These are phyloP conservation scores for Protea cynaroides DNA, from an alignment of 164 flowering plant genomes.

Conservation along the genomic window DNA sequence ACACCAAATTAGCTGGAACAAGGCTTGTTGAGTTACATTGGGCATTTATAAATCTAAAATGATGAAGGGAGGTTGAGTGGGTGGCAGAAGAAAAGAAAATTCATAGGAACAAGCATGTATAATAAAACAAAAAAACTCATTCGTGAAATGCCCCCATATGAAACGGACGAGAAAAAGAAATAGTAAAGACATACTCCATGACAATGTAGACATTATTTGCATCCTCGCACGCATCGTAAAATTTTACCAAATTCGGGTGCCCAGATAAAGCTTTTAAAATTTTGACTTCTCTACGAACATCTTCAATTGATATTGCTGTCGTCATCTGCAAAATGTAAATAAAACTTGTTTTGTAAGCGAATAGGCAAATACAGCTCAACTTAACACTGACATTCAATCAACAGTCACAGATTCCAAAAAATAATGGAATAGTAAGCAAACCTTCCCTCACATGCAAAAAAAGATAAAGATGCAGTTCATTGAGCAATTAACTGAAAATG, in stretches of 20 bases:
- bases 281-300: conserved; percentile 95
- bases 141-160: background rate
- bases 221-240: conserved; percentile 93
- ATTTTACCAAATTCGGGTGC: conserved; percentile 70
- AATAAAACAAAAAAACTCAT: background rate
- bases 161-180: conserved; percentile 6
- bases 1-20: too few species aligned
- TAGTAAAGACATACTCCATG: conserved; percentile 72
- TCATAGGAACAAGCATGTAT: background rate
- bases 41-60: too few species aligned
- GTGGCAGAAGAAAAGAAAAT: too few species aligned
- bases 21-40: too few species aligned
- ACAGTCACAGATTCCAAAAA: background rate
- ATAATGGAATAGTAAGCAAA: background rate
- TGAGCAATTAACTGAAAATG: background rate
- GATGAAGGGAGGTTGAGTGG: too few species aligned
- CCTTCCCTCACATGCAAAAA: background rate
- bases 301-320: conserved; percentile 90
- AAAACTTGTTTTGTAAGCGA: conserved; percentile 5
- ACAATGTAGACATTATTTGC: conserved; percentile 76
- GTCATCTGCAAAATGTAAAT: conserved; percentile 66
- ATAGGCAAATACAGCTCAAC: background rate
- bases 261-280: conserved; percentile 89
- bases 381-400: conserved; percentile 1
- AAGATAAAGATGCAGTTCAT: conserved; percentile 5